Percentiles rank a stretch among this genome's conserved stretches.
These are phyloP conservation scores for Leccinellum albellum DNA, from an alignment of 768 basidiomycete genomes.

Conservation along the genomic window DNA sequence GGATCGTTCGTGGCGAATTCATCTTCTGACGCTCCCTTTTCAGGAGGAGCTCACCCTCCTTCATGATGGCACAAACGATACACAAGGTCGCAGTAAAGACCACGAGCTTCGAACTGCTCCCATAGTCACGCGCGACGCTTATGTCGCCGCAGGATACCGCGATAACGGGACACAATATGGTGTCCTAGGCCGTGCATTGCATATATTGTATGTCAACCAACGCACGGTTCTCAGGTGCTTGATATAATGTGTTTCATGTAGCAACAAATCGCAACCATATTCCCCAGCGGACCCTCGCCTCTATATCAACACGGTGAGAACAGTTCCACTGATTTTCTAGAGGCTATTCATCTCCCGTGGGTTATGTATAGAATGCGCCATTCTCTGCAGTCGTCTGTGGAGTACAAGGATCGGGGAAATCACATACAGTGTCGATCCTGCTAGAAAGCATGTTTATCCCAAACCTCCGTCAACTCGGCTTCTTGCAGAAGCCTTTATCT, in stretches of 20 bases:
- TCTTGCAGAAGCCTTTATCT: slow-evolving; percentile 48
- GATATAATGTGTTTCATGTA: slow-evolving; percentile 17
- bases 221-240: not conserved
- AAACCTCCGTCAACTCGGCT: slow-evolving; percentile 45
- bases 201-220: slow-evolving; percentile 39
- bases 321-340: not conserved
- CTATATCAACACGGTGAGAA: slow-evolving; percentile 63
- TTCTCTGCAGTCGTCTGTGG: slow-evolving; percentile 76
- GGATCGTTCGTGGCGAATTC: not conserved
- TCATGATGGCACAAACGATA: slow-evolving; percentile 19
- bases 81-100: slow-evolving; percentile 26
- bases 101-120: slow-evolving; percentile 44
- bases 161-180: slow-evolving; percentile 54
- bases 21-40: not conserved
- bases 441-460: slow-evolving; percentile 70
- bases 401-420: slow-evolving; percentile 75
- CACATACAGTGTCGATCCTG: slow-evolving; percentile 64
- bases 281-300: slow-evolving; percentile 46
- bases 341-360: not conserved
- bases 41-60: slow-evolving; percentile 34
- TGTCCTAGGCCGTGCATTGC: slow-evolving; percentile 49
- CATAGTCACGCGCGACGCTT: slow-evolving; percentile 50
- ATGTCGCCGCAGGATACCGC: slow-evolving; percentile 31
- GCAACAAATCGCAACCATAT: slow-evolving; percentile 30
- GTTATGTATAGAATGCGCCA: slow-evolving; percentile 61